Conservation (phyloP, 2,329 filamentous ascomycete genomes). For the Alternaria postmessia region DNA sequence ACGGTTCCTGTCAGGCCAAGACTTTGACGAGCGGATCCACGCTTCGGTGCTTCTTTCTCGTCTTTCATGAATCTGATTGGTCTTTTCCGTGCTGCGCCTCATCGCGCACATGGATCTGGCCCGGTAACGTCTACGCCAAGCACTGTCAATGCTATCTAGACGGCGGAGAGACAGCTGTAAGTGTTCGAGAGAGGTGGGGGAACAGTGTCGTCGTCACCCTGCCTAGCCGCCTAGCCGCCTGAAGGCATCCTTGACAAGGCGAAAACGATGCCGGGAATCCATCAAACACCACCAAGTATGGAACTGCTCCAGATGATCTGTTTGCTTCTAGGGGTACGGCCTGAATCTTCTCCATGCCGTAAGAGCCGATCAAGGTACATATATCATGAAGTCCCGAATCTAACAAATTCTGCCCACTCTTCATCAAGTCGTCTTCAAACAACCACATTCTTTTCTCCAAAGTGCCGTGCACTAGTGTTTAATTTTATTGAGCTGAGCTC, state of each 20-base stretch:
- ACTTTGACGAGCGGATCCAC: constrained; percentile 10
- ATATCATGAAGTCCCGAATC: constrained; percentile 13
- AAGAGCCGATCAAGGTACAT: constrained; percentile 15
- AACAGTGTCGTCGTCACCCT: constrained; percentile 12
- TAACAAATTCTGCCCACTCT: constrained; percentile 8
- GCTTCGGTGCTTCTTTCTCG: constrained; percentile 4
- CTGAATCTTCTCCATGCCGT: constrained; percentile 11
- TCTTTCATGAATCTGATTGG: constrained; percentile 18
- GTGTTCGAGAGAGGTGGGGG: constrained; percentile 27
- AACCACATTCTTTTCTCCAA: constrained; percentile 22
- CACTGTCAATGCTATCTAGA: constrained; percentile 8
- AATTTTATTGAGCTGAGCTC: constrained; percentile 35
- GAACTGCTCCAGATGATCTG: constrained; percentile 13
- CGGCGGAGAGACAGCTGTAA: constrained; percentile 13
- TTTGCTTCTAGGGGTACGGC: constrained; percentile 19
- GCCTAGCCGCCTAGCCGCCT: constrained; percentile 19
- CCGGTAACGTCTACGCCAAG: constrained; percentile 12
- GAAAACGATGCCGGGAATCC: constrained; percentile 10
- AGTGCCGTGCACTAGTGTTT: constrained; percentile 37
- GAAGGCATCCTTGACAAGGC: constrained; percentile 18
- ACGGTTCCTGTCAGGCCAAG: constrained; percentile 34
- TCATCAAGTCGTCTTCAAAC: constrained; percentile 15
- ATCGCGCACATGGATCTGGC: constrained; percentile 7
- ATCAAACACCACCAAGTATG: constrained; percentile 27
- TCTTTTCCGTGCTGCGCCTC: not conserved